Percentiles rank a stretch among this genome's conserved stretches.
Conservation (phyloP, 768 basidiomycete genomes). For the Kwoniella dendrophila region DNA sequence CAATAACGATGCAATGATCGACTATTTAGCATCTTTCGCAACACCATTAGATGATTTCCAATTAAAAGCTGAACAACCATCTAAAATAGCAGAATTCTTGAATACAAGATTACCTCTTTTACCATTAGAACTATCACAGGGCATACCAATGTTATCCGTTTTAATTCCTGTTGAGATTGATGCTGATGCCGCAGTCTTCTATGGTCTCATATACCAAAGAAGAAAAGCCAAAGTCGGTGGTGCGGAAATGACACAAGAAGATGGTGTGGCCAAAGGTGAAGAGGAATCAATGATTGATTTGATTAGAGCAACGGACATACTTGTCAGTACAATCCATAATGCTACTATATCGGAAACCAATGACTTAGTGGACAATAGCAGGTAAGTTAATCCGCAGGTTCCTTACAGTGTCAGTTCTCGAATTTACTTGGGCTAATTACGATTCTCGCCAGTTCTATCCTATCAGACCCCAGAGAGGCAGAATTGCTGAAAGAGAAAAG, state of each 20-base stretch:
- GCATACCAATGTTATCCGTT: conserved; percentile 16
- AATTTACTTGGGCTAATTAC: too few relatives aligned
- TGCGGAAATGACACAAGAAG: conserved; percentile 9
- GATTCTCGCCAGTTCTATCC: conserved; percentile 1
- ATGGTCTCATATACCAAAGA: conserved; percentile 20
- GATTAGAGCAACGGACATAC: conserved; percentile 4
- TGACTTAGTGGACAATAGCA: conserved; percentile 2
- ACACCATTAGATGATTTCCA: conserved; percentile 10
- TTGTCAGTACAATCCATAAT: conserved; percentile 3
- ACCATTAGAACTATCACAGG: neutral
- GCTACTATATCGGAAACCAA: neutral
- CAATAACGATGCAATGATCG: conserved; percentile 23
- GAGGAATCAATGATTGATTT: conserved; percentile 8
- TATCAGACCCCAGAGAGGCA: conserved; percentile 6
- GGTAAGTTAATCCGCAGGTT: too few relatives aligned
- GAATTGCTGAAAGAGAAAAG: too few relatives aligned
- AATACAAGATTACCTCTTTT: neutral
- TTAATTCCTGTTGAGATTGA: conserved; percentile 21
- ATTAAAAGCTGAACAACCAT: conserved; percentile 3
- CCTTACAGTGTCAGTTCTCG: too few relatives aligned
- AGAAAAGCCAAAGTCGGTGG: conserved; percentile 10
- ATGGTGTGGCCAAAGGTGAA: conserved; percentile 1
- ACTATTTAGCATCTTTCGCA: conserved; percentile 26
- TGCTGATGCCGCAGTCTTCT: conserved; percentile 22
- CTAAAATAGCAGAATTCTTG: conserved; percentile 16